Conservation (phyloP, 345 rosid genomes). For the Physaria fendleri region DNA sequence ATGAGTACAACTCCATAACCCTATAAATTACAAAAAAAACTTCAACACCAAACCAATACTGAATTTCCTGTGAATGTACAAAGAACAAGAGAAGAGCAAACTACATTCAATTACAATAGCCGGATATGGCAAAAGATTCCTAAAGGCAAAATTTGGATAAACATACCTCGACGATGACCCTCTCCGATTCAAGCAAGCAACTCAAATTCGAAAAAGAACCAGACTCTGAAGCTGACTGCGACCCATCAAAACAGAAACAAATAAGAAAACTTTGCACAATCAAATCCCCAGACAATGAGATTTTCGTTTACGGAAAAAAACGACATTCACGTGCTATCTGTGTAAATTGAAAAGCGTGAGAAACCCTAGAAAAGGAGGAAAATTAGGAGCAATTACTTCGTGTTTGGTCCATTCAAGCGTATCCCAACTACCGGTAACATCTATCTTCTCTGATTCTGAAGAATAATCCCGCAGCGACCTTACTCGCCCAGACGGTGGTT, state of each 20-base stretch:
- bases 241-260: slow-evolving; percentile 11
- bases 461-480: slow-evolving; percentile 42
- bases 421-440: slow-evolving; percentile 74
- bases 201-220: slow-evolving; percentile 46
- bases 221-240: slow-evolving; percentile 46
- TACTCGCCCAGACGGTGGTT: slow-evolving; percentile 35
- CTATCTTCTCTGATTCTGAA: slow-evolving; percentile 50
- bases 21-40: slow-evolving; percentile 34
- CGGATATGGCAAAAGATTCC: not conserved
- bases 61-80: not conserved
- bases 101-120: not conserved
- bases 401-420: slow-evolving; percentile 77
- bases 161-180: slow-evolving; percentile 56
- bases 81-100: not conserved
- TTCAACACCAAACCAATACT: not conserved
- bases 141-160: not conserved
- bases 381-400: slow-evolving; percentile 39
- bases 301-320: not conserved
- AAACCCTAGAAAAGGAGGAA: slow-evolving; percentile 30
- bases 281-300: not conserved
- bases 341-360: not conserved
- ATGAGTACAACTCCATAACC: slow-evolving; percentile 86
- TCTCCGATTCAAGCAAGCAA: slow-evolving; percentile 77
- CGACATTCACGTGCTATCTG: slow-evolving; percentile 7
- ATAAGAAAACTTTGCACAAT: not conserved